phyloP scores from a whole-genome alignment of 352 stramenopile species.

The Phytophthora pini region DNA sequence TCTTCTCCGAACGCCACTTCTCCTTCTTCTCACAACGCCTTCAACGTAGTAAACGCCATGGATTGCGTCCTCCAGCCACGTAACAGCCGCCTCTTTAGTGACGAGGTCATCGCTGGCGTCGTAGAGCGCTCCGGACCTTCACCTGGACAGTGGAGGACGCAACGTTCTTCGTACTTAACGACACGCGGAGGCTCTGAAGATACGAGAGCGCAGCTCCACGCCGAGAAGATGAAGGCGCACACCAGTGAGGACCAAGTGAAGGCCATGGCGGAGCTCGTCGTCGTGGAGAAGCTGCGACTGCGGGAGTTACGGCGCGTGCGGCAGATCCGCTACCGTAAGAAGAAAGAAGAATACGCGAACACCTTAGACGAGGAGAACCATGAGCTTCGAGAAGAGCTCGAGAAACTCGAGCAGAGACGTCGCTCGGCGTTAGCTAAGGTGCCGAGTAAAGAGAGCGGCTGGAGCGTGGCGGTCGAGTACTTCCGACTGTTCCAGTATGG shows the following conservation, averaged over 20 bases:
- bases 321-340: slow-evolving; percentile 21
- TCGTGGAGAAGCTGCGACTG: not conserved
- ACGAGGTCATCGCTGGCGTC: slow-evolving; percentile 5
- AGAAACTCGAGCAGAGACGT: slow-evolving; percentile 11
- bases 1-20: not conserved
- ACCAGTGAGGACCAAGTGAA: not conserved
- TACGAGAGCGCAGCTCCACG: too few species aligned
- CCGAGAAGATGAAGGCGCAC: too few species aligned
- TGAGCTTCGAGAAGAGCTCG: slow-evolving; percentile 2
- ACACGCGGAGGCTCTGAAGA: too few species aligned
- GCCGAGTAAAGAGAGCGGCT: not conserved
- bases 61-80: slow-evolving; percentile 3
- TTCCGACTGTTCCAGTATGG: slow-evolving; percentile 16
- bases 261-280: not conserved
- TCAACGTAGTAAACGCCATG: slow-evolving; percentile 1
- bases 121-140: slow-evolving; percentile 5
- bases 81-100: slow-evolving; percentile 7
- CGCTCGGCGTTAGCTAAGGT: not conserved
- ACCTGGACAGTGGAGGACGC: too few species aligned
- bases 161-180: too few species aligned
- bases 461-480: slow-evolving; percentile 17
- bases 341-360: slow-evolving; percentile 11
- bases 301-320: slow-evolving; percentile 13
- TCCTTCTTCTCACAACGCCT: not conserved
- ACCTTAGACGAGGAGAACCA: not conserved